phyloP scores from a whole-genome alignment of 2,329 filamentous ascomycete genomes.

The Sordariomycetes sp. region DNA sequence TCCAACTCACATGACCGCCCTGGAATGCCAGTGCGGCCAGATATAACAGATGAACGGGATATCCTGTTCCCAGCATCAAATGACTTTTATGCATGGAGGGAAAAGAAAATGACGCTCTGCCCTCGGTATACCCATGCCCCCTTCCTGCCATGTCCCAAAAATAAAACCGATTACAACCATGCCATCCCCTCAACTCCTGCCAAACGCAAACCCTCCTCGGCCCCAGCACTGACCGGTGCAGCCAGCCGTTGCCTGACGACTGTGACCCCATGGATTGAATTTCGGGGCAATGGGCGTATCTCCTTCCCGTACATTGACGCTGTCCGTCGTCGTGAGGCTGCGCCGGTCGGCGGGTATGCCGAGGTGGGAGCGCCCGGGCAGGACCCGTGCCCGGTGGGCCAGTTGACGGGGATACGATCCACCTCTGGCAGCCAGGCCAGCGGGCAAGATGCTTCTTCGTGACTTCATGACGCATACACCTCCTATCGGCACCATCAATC shows the following conservation, averaged over 20 bases:
- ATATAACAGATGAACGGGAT: neutral
- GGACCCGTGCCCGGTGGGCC: neutral
- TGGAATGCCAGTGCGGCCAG: neutral
- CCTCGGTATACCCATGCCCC: neutral
- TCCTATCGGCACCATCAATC: slow-evolving; percentile 2
- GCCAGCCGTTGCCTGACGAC: neutral
- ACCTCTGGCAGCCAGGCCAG: neutral
- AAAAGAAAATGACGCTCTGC: neutral
- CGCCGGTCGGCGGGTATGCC: neutral
- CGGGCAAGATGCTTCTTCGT: neutral
- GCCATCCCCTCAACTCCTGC: neutral
- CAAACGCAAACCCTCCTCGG: neutral
- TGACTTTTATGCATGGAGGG: neutral
- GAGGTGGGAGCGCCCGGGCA: neutral
- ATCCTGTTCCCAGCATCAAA: neutral
- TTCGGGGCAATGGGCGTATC: neutral
- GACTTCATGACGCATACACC: neutral
- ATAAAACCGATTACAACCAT: neutral
- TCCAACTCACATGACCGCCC: neutral
- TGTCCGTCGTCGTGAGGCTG: neutral
- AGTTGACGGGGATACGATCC: neutral
- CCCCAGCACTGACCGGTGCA: neutral
- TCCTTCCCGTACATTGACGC: neutral
- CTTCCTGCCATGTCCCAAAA: neutral
- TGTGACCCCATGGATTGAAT: neutral